phyloP scores from a whole-genome alignment of 192 early-diverging fungal species.

The Backusella tarrabulga region DNA sequence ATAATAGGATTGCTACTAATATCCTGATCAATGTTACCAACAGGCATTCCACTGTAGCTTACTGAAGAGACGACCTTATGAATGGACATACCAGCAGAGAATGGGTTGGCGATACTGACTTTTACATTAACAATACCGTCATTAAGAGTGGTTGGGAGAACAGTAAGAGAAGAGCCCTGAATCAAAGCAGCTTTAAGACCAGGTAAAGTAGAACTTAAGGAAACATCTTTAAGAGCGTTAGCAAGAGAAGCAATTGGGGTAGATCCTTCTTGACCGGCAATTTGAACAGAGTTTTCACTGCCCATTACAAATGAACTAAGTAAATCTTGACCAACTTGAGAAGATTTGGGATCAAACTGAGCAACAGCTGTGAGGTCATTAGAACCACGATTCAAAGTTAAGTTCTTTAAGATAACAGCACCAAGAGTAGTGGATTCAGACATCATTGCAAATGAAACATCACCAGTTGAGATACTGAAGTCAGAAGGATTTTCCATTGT shows the following conservation, averaged over 20 bases:
- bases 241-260: constrained; percentile 47
- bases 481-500: constrained; percentile 44
- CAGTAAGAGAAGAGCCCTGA: constrained; percentile 38
- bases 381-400: constrained; percentile 43
- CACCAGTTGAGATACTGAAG: constrained; percentile 49
- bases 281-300: constrained; percentile 36
- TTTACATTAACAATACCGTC: constrained; percentile 43
- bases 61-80: constrained; percentile 44
- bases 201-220: constrained; percentile 47
- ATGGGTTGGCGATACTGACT: constrained; percentile 54
- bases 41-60: constrained; percentile 37
- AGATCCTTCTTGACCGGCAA: constrained; percentile 39
- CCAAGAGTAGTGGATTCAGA: constrained; percentile 46
- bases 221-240: constrained; percentile 42
- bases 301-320: constrained; percentile 50
- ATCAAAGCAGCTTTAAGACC: constrained; percentile 47
- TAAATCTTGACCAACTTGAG: constrained; percentile 42
- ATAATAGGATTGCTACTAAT: constrained; percentile 39
- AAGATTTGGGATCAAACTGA: constrained; percentile 44
- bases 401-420: constrained; percentile 39
- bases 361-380: constrained; percentile 40
- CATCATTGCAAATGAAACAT: constrained; percentile 46
- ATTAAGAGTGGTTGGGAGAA: constrained; percentile 41
- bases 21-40: constrained; percentile 48
- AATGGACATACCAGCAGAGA: constrained; percentile 47